phyloP scores from a whole-genome alignment of 208 protist species.

The Leishmania major region DNA sequence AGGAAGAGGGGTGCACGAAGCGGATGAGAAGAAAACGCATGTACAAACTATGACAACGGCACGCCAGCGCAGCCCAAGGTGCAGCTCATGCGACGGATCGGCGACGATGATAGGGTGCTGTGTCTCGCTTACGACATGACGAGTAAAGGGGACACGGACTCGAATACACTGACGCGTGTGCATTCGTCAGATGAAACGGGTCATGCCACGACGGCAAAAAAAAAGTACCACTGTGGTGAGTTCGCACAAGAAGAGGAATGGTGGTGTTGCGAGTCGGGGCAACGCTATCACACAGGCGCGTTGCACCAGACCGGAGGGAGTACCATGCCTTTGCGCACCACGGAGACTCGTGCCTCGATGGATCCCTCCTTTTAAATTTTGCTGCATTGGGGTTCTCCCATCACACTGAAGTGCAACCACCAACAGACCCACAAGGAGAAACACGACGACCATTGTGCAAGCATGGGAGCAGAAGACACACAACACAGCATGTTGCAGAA shows the following conservation, averaged over 20 bases:
- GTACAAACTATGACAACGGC: neutral
- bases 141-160: neutral
- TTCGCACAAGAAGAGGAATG: neutral
- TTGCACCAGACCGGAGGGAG: neutral
- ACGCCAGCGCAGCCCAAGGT: conserved; percentile 1
- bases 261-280: neutral
- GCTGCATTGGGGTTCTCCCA: neutral
- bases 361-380: neutral
- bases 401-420: neutral
- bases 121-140: neutral
- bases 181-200: neutral
- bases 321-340: neutral
- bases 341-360: neutral
- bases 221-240: neutral
- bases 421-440: neutral
- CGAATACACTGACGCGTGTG: neutral
- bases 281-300: neutral
- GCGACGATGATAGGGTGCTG: neutral
- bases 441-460: conserved; percentile 1
- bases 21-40: conserved; percentile 10
- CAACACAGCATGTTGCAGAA: neutral
- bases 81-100: conserved; percentile 1
- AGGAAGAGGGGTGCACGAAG: neutral
- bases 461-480: neutral
- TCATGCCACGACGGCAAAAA: neutral